These are phyloP conservation scores for Chaetomium sp. DNA, from an alignment of 2,329 filamentous ascomycete species.

Conservation along the genomic window DNA sequence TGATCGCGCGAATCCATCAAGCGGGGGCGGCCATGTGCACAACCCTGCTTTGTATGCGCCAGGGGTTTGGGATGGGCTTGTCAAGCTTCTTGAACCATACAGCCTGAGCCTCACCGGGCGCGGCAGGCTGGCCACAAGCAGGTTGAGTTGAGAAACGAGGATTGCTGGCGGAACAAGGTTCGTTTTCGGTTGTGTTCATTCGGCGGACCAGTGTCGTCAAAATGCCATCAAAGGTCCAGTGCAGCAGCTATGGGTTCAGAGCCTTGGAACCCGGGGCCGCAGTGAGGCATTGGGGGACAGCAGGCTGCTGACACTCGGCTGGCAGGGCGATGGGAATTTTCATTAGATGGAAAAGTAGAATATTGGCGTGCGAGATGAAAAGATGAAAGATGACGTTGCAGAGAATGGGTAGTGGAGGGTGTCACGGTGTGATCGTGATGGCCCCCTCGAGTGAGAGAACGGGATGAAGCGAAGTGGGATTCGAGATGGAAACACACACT, in stretches of 20 bases:
- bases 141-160: background rate
- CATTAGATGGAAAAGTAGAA: background rate
- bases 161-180: background rate
- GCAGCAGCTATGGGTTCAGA: slow-evolving; percentile 1
- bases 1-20: slow-evolving; percentile 8
- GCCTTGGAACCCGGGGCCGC: background rate
- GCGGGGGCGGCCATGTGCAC: background rate
- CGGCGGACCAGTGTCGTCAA: background rate
- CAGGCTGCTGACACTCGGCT: slow-evolving; percentile 1
- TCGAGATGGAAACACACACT: background rate
- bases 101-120: slow-evolving; percentile 12
- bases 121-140: background rate
- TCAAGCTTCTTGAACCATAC: slow-evolving; percentile 2
- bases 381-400: background rate
- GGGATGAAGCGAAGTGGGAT: slow-evolving; percentile 14
- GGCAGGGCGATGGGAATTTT: background rate
- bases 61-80: background rate
- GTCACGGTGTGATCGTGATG: slow-evolving; percentile 8
- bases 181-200: background rate
- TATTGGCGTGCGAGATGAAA: background rate
- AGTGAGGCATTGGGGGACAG: background rate
- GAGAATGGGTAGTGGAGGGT: background rate
- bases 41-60: background rate
- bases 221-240: background rate
- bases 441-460: slow-evolving; percentile 1